Base-by-base conservation (phyloP, 1,139 yeast species). In the Hansenula lynferdii region DNA sequence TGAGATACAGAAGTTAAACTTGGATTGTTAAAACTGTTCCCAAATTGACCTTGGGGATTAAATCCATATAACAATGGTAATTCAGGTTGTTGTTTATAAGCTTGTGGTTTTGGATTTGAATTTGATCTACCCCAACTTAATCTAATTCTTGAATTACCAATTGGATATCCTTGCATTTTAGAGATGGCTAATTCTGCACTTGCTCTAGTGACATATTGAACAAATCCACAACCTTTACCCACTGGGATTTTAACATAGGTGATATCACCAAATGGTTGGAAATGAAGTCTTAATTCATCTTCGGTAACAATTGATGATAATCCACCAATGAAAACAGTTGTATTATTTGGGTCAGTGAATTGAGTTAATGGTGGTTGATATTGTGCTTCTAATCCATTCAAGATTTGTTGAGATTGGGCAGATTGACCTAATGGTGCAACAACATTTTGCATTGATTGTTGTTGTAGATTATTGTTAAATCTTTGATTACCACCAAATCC, bases 291-390 rank as follows among this genome's bases (percentile, higher is more conserved):
- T 36, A 90, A 65, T 28, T 89, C 85, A 37, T 80, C 83, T 55
- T 87, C 97, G 14, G 78, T 70, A 21, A 86, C 89, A 37, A 80
- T 79, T 17, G 81, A 69, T 8, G 92, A 80, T 35, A 89, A 65
- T 0, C 97, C 97, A 20, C 97, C 97, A 18, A 89, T 92, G 59
- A 89, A 89, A n/a, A 89, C 96, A 0, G 97, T 89, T 11, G 96
- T 86, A 58, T 87, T 89, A 56, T 75, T 80, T 16, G 90, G 89
- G 54, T 87, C 95, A 30, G 82, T 70, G 55, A 67, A 82, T 48
- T 76, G 78, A 48, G 64, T 71, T 49, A 73, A 51, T 17, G 67
- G 61, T 12, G 71, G 70, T 50, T 64, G 70, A 15, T 61, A 56
- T 37, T 54, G 58, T 8, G 52, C 18, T 8, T 53, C 56, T 28